phyloP scores from a whole-genome alignment of 352 stramenopile species.

The Globisporangium paroecandrum region DNA sequence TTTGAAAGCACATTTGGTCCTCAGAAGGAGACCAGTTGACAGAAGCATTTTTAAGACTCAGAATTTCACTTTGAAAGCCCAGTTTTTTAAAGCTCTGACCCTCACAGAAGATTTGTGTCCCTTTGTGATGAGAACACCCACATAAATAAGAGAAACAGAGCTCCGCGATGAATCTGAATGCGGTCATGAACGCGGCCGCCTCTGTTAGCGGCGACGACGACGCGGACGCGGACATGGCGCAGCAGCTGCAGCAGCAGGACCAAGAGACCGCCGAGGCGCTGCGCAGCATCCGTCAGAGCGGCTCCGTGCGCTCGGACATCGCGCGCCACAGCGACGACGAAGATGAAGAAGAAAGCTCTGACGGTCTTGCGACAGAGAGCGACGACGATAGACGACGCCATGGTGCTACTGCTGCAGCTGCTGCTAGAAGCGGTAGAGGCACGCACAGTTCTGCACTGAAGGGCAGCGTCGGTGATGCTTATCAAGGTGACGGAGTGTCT shows the following conservation, averaged over 20 bases:
- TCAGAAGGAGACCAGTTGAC: neutral
- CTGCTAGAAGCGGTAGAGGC: neutral
- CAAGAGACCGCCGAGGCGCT: conserved; percentile 7
- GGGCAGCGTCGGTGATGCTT: neutral
- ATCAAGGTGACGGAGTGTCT: neutral
- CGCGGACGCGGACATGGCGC: neutral
- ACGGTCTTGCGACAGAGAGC: neutral
- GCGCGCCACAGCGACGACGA: neutral
- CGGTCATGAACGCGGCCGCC: conserved; percentile 2
- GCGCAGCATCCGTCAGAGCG: conserved; percentile 7
- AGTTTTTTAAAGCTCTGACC: too few relatives aligned
- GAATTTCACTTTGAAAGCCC: neutral
- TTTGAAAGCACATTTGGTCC: neutral
- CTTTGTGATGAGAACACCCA: neutral
- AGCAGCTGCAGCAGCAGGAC: neutral
- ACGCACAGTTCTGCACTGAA: neutral
- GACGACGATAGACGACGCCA: neutral
- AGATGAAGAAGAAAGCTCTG: too few relatives aligned
- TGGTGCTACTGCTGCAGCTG: neutral
- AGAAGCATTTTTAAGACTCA: neutral
- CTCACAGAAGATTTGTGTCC: neutral
- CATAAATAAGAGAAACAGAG: neutral
- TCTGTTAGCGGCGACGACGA: neutral
- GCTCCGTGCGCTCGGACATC: neutral
- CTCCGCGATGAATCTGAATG: conserved; percentile 4